Conservation (phyloP, 331 rosid species). For the Phaseolus coccineus region DNA sequence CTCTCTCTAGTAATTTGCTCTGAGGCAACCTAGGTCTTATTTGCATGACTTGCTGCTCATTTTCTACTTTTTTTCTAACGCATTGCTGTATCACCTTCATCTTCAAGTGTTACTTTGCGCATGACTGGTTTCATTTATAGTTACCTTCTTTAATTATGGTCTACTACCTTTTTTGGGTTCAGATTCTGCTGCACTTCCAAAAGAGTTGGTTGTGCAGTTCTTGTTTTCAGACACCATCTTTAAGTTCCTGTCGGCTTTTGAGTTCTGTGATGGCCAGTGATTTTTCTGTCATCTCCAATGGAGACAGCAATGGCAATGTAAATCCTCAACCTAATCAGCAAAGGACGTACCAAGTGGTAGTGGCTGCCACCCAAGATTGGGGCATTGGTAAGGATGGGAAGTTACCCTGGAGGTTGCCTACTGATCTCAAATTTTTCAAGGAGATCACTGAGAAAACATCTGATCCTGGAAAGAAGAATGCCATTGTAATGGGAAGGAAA, state of each 20-base stretch:
- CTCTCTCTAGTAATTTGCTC: neutral
- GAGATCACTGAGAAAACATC: slow-evolving; percentile 69
- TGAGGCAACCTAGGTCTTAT: neutral
- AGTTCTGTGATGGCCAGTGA: slow-evolving; percentile 69
- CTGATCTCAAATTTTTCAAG: slow-evolving; percentile 87
- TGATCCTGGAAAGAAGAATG: slow-evolving; percentile 85
- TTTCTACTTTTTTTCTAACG: neutral
- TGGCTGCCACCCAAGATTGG: slow-evolving; percentile 85
- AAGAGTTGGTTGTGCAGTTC: slow-evolving; percentile 60
- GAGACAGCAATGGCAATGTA: slow-evolving; percentile 46
- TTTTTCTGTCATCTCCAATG: slow-evolving; percentile 53
- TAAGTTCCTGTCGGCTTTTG: slow-evolving; percentile 37
- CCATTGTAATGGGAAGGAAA: slow-evolving; percentile 90
- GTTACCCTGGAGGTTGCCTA: slow-evolving; percentile 83
- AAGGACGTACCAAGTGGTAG: slow-evolving; percentile 94
- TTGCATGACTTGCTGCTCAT: neutral
- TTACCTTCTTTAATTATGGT: neutral
- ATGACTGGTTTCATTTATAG: slow-evolving; percentile 4
- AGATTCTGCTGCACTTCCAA: slow-evolving; percentile 61
- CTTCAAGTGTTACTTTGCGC: neutral
- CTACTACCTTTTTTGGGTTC: slow-evolving; percentile 19
- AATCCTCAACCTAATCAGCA: slow-evolving; percentile 57
- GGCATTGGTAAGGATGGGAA: slow-evolving; percentile 94
- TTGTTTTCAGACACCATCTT: slow-evolving; percentile 36
- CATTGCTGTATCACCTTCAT: neutral